Evolutionary conservation across 306 rosid genomes (phyloP).

Genomic region (Canavalia ensiformis): DNA sequence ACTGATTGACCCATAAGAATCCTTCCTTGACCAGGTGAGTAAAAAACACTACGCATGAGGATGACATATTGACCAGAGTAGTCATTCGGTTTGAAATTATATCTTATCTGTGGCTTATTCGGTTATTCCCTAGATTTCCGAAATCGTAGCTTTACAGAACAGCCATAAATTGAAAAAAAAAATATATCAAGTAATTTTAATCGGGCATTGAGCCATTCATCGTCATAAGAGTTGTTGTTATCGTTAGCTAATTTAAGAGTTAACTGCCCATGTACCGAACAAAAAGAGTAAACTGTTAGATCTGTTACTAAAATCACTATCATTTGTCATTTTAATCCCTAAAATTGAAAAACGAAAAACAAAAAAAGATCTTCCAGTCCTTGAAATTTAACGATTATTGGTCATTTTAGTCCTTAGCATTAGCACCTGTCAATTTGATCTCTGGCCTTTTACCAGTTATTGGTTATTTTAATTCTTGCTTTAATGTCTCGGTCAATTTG

Average conservation of each 20-base stretch:
- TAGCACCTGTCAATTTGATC: no score
- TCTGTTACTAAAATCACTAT: no score
- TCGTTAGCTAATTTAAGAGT: not conserved
- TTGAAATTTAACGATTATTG: no score
- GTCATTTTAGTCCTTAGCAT: no score
- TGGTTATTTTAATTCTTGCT: no score
- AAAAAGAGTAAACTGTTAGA: no score
- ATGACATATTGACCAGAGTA: not conserved
- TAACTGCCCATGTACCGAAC: no score
- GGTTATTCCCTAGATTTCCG: not conserved
- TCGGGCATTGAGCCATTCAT: not conserved
- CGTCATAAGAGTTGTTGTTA: not conserved
- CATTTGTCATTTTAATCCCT: no score
- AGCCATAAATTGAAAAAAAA: not conserved
- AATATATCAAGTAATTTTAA: not conserved
- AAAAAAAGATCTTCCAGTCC: no score
- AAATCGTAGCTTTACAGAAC: not conserved
- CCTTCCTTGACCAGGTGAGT: conserved; percentile 1
- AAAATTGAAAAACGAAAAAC: no score
- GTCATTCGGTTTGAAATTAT: conserved; percentile 1
- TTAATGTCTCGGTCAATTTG: no score
- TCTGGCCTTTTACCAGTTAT: no score
- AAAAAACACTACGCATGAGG: not conserved
- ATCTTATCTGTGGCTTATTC: not conserved
- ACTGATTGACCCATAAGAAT: not conserved